phyloP scores from a whole-genome alignment of 495 filamentous ascomycete genomes.

The Achaetomiella virescens region DNA sequence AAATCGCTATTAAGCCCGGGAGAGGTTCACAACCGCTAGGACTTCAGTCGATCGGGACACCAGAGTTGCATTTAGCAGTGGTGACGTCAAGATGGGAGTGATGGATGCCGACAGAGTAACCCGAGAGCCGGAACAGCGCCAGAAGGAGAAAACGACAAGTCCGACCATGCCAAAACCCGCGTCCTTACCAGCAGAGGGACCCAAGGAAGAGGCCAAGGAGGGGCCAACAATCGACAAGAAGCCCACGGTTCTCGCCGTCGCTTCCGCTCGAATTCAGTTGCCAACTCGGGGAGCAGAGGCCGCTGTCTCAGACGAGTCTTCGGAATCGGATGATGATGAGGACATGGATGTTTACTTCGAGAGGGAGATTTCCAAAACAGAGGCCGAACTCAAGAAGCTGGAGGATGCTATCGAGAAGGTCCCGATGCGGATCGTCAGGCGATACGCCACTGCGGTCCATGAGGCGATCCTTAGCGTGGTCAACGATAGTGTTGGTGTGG shows the following conservation, averaged over 20 bases:
- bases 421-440: constrained; percentile 20
- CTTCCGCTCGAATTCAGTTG: constrained; percentile 17
- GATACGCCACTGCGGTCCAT: constrained; percentile 32
- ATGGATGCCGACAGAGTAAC: constrained; percentile 7
- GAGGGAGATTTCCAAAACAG: constrained; percentile 36
- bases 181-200: neutral
- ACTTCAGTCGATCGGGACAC: constrained; percentile 34
- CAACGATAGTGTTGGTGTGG: constrained; percentile 27
- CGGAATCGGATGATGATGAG: constrained; percentile 48
- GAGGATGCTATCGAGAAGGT: constrained; percentile 22
- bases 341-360: constrained; percentile 48
- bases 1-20: constrained; percentile 28
- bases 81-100: constrained; percentile 20
- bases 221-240: neutral
- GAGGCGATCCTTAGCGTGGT: constrained; percentile 31
- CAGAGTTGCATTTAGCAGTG: constrained; percentile 12
- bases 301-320: constrained; percentile 29
- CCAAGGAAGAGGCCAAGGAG: neutral
- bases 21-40: constrained; percentile 34
- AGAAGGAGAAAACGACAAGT: neutral
- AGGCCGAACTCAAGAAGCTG: constrained; percentile 37
- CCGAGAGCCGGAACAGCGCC: constrained; percentile 7
- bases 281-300: constrained; percentile 25
- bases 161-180: constrained; percentile 1
- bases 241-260: constrained; percentile 13